phyloP scores from a whole-genome alignment of 176 grass and related monocot species.

The Aegilops bicornis region DNA sequence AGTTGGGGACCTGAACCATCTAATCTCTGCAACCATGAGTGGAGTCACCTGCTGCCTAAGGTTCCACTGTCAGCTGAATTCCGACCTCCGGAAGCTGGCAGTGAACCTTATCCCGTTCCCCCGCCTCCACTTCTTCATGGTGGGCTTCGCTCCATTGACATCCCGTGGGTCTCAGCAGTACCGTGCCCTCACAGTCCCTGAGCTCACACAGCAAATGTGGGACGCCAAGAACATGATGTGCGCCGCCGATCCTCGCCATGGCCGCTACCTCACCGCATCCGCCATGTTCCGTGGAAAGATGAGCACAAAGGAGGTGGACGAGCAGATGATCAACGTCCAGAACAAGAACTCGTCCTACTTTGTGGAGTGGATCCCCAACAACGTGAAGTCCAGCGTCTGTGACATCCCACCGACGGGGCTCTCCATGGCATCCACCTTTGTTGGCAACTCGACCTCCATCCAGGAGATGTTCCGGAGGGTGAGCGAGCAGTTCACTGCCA shows the following conservation, averaged over 20 bases:
- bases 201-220: constrained; percentile 94
- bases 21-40: constrained; percentile 85
- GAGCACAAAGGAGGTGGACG: constrained; percentile 85
- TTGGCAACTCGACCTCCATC: constrained; percentile 81
- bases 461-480: constrained; percentile 96
- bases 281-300: constrained; percentile 96
- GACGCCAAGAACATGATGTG: constrained; percentile 96
- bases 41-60: constrained; percentile 82
- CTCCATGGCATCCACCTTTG: constrained; percentile 84
- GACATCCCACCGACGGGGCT: constrained; percentile 75
- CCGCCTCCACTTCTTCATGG: constrained; percentile 86
- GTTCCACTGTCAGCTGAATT: constrained; percentile 82
- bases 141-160: constrained; percentile 63
- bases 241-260: constrained; percentile 80
- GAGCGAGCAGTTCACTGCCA: constrained; percentile 92
- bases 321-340: constrained; percentile 94
- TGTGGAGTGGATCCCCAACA: constrained; percentile 89
- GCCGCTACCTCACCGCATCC: constrained; percentile 77
- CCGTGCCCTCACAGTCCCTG: constrained; percentile 74
- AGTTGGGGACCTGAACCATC: constrained; percentile 89
- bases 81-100: constrained; percentile 66
- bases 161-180: constrained; percentile 89
- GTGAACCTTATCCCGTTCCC: constrained; percentile 85
- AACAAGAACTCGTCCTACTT: constrained; percentile 92
- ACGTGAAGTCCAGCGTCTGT: constrained; percentile 85